phyloP scores from a whole-genome alignment of 2,329 filamentous ascomycete genomes.

The Venturiaceae sp. region DNA sequence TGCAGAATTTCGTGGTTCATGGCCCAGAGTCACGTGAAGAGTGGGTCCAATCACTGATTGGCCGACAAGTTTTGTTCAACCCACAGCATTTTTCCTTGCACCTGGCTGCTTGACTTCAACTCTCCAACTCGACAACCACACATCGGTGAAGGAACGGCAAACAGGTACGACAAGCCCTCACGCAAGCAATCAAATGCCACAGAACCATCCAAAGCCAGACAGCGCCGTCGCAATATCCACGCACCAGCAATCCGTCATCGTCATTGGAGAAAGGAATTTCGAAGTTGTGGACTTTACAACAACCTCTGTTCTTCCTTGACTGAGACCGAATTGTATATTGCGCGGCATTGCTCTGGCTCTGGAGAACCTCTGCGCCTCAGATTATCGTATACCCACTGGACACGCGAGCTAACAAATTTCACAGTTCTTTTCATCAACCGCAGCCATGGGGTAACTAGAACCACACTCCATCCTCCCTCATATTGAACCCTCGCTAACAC shows the following conservation, averaged over 20 bases:
- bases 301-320: not conserved
- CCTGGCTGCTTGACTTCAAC: too few relatives aligned
- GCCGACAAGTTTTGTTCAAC: too few relatives aligned
- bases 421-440: conserved; percentile 29
- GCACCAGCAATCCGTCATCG: not conserved
- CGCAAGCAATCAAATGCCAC: not conserved
- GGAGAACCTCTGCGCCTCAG: not conserved
- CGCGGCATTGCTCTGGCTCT: not conserved
- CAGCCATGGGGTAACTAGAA: conserved; percentile 42
- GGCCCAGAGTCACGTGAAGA: too few relatives aligned
- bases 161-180: not conserved
- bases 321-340: not conserved
- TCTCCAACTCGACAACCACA: conserved; percentile 1
- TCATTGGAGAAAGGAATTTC: not conserved
- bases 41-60: too few relatives aligned
- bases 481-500: conserved; percentile 23
- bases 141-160: not conserved
- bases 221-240: not conserved
- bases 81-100: too few relatives aligned
- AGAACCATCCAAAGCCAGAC: not conserved
- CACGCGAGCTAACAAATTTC: not conserved
- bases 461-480: conserved; percentile 6
- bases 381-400: not conserved
- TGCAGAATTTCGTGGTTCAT: too few relatives aligned
- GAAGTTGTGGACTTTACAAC: not conserved